Evolutionary conservation across 805 yeast species (phyloP), one percentile per base, ranked within the genome.

Genomic region (Ogataea angusta): DNA sequence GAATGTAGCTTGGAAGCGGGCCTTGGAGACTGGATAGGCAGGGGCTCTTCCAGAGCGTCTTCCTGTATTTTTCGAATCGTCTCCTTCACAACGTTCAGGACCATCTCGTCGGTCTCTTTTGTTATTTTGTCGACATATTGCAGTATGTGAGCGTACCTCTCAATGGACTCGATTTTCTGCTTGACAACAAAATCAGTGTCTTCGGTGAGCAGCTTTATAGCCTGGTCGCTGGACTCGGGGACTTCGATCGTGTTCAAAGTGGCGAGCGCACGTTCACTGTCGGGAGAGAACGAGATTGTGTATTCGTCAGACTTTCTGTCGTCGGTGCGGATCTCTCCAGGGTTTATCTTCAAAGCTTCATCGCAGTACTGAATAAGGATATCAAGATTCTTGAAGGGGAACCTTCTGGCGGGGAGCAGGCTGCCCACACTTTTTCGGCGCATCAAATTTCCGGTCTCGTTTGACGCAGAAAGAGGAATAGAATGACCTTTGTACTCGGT

Each of bases 91-190:
- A 82, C 69, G 26, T 68, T 63, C 19, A 85, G 62, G 3, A 89
- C 89, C 54, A 80, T 65, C 15, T 63, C 71, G 55, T 88, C 93
- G 3, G 88, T 85, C 60, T 90, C 96, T 38, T 73, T 76, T 38
- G 86, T 84, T 36, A 89, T 79, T 52, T 79, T 82, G 48, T 83
- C 83, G 15, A 85, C 80, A 58, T 83, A 88, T 40, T 82, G 78
- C 45, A 86, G 68, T 2, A 87, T 76, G 46, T 89, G 84, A 10
- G 86, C 81, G 40, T 85, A 69, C 53, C 96, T 68, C 13, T 78
- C 67, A 14, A 88, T 72, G 0, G 85, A 72, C 38, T 82, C 87
- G 2, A 86, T 71, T 59, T 90, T 90, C 13, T 74, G 76, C 36
- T 69, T 69, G 1, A 82, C 79, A 17, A 83, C 53, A 0, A 56